These are phyloP conservation scores for Chaetomium olivaceum DNA, from an alignment of 2,329 filamentous ascomycete genomes.

Conservation along the genomic window DNA sequence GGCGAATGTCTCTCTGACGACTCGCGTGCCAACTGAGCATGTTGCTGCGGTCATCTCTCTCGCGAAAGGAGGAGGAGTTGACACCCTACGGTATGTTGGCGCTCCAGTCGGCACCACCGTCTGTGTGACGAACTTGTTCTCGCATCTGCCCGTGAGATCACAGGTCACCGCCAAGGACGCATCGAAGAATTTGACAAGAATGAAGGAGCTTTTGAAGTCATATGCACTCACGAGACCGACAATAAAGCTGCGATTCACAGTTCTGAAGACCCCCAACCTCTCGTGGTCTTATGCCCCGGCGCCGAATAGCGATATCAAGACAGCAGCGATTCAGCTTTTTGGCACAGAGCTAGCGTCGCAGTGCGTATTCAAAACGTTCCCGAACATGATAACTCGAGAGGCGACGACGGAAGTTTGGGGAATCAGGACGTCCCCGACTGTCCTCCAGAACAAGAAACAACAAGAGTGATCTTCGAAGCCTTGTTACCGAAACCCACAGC, in stretches of 20 bases:
- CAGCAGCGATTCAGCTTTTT: conserved; percentile 63
- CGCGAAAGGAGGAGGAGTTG: conserved; percentile 44
- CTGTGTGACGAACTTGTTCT: conserved; percentile 59
- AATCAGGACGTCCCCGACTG: neutral
- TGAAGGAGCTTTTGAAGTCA: conserved; percentile 61
- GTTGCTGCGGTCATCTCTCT: conserved; percentile 56
- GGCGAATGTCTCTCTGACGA: conserved; percentile 62
- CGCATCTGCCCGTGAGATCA: conserved; percentile 62
- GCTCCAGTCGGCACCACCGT: conserved; percentile 71
- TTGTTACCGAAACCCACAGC: conserved; percentile 58
- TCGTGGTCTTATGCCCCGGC: conserved; percentile 66
- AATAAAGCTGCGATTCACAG: conserved; percentile 61
- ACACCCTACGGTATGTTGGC: conserved; percentile 42
- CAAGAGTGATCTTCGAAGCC: conserved; percentile 53
- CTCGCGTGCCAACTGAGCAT: conserved; percentile 61
- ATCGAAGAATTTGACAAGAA: conserved; percentile 55
- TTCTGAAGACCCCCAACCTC: conserved; percentile 54
- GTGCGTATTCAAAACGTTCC: conserved; percentile 47
- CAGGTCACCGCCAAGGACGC: conserved; percentile 59
- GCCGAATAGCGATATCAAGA: conserved; percentile 49
- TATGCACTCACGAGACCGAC: conserved; percentile 67
- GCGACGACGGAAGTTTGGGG: neutral
- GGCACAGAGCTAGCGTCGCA: conserved; percentile 57
- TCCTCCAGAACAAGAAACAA: neutral
- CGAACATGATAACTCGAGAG: conserved; percentile 14